These are phyloP conservation scores for Kickxella alabastrina DNA, from an alignment of 192 early-diverging fungal species.

Conservation along the genomic window DNA sequence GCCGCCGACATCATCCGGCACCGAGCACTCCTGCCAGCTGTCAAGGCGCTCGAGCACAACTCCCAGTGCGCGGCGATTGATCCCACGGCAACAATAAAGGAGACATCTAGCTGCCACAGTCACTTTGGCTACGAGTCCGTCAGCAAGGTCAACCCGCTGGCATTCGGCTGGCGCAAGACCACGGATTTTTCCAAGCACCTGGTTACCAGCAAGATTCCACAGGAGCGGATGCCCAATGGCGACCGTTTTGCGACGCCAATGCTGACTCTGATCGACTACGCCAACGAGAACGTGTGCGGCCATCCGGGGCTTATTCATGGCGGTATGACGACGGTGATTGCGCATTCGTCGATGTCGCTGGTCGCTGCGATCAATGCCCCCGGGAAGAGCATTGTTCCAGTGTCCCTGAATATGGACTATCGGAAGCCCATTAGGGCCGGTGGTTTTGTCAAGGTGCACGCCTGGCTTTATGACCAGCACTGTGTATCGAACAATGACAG, in stretches of 20 bases:
- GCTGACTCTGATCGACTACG: conserved; percentile 35
- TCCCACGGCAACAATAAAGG: conserved; percentile 2
- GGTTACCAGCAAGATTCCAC: conserved; percentile 6
- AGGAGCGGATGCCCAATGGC: conserved; percentile 11
- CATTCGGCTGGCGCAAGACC: conserved; percentile 20
- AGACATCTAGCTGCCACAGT: conserved; percentile 7
- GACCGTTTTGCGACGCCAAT: conserved; percentile 10
- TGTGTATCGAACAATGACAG: background rate
- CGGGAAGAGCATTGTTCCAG: conserved; percentile 7
- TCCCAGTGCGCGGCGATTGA: conserved; percentile 13
- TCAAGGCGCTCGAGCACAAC: conserved; percentile 16
- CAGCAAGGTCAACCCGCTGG: conserved; percentile 24
- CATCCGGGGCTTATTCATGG: conserved; percentile 44
- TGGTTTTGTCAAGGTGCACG: conserved; percentile 41
- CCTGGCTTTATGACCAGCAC: conserved; percentile 26
- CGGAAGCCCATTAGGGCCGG: conserved; percentile 33
- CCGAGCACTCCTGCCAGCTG: conserved; percentile 21
- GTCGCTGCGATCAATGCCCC: conserved; percentile 31
- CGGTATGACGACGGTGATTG: conserved; percentile 43
- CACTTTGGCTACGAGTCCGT: conserved; percentile 30
- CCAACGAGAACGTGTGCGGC: conserved; percentile 31
- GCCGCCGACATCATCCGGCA: conserved; percentile 24
- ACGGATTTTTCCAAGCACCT: conserved; percentile 11
- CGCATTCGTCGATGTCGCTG: conserved; percentile 29
- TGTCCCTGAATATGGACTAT: conserved; percentile 48